Evolutionary conservation across 2,329 filamentous ascomycete species (phyloP).

Genomic region (Neofusicoccum sp.): DNA sequence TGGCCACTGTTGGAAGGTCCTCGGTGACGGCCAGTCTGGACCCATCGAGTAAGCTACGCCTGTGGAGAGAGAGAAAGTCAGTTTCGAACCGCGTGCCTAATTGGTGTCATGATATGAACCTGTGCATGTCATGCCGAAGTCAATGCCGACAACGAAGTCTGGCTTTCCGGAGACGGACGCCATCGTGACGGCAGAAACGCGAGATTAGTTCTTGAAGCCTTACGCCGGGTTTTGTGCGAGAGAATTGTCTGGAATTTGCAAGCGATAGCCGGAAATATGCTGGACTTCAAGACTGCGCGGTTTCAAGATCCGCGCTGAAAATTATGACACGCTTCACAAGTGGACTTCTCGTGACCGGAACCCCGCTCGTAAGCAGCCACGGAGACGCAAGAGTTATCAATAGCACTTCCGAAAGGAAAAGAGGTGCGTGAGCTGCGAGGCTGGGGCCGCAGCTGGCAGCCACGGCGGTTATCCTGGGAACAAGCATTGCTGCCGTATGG

Average conservation of each 20-base stretch:
- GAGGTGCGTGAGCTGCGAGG: background rate
- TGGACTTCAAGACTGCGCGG: too few species aligned
- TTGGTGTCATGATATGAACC: background rate
- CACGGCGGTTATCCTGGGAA: background rate
- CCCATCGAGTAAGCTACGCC: background rate
- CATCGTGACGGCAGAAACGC: background rate
- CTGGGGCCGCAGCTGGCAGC: too few species aligned
- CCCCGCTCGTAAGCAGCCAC: background rate
- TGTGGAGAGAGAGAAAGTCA: too few species aligned
- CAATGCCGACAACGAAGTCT: background rate
- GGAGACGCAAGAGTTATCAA: background rate
- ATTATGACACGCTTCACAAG: background rate
- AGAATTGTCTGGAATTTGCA: too few species aligned
- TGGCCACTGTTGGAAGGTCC: background rate
- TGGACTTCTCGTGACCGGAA: background rate
- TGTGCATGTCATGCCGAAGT: slow-evolving; percentile 17
- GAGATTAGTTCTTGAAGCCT: too few species aligned
- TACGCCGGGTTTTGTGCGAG: too few species aligned
- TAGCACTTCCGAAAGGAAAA: background rate
- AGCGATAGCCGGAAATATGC: too few species aligned
- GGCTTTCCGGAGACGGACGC: background rate
- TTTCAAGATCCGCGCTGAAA: too few species aligned
- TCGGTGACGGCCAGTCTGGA: slow-evolving; percentile 15
- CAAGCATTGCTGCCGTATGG: background rate
- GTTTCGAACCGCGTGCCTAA: too few species aligned